Base-by-base conservation (phyloP, 139 green algal genomes). In the Coccomyxa sp. region DNA sequence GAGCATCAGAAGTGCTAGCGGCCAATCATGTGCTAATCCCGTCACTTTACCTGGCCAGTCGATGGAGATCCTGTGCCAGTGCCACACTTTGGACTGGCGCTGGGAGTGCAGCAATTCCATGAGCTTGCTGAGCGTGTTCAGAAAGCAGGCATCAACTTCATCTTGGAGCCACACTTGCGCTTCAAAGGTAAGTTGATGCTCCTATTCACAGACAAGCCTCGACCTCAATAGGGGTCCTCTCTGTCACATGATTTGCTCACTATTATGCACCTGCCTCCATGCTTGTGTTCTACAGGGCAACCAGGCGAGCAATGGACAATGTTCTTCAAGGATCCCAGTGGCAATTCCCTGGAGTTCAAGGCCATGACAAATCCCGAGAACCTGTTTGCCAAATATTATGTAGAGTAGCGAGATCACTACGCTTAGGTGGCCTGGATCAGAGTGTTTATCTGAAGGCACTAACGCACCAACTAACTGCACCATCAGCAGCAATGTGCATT, bases 331-430 rank as follows among this genome's bases (percentile, higher is more conserved):
- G 95, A 98, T 82, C 91, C 89, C 66, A 90, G 76, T 17, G 94
- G 94, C 17, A 98, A 98, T 85, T 84, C 90, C 0, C 88, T 98
- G 32, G 95, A 98, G 88, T 98, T 98, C 88, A 98, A 98, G 88
- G 93, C 95, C 13, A 97, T 98, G 93, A 96, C 89, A 0, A 92
- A 92, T 15, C 93, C 95, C 0, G 88, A 91, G 1, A 98, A 98
- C 84, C 86, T 98, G 3, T 98, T 98, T 85, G 92, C 93, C 0
- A 94, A 92, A 79, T 98, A 98, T 83, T 45, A 79, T 81, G 89
- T 90, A 23, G 30, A 58, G 13, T 51, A 80, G 11, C 32, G 3
- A 51, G 38, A 7, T 11, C 38, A 51, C 3, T 51, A 51, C 7
- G 38, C 7, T 51, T 7, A 51, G 38, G 38, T 51, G 38, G 38